These are phyloP conservation scores for Tricholoma sp. DNA, from an alignment of 768 basidiomycete genomes.

Conservation along the genomic window DNA sequence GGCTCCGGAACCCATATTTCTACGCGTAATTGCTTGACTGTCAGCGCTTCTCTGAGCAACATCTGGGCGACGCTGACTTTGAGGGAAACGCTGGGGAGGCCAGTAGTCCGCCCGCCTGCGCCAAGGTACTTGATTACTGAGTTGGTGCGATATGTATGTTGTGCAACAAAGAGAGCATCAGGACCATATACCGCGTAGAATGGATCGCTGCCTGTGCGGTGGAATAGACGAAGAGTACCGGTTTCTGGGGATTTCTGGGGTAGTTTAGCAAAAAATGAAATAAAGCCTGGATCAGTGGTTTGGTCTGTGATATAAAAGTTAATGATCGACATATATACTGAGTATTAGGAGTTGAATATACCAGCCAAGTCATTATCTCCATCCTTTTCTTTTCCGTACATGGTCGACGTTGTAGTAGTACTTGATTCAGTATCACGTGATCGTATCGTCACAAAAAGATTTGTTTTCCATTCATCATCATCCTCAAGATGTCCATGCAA, in stretches of 20 bases:
- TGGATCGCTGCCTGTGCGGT: slow-evolving; percentile 52
- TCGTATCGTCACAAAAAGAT: neutral
- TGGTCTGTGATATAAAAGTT: slow-evolving; percentile 37
- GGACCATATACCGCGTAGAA: slow-evolving; percentile 87
- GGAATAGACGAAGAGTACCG: slow-evolving; percentile 86
- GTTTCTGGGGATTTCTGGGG: slow-evolving; percentile 64
- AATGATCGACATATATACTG: neutral
- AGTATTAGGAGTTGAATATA: neutral
- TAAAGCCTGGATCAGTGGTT: slow-evolving; percentile 73
- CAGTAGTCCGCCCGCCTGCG: slow-evolving; percentile 45
- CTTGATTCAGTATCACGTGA: neutral
- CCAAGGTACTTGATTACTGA: slow-evolving; percentile 93
- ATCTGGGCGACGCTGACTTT: slow-evolving; percentile 71
- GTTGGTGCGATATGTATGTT: slow-evolving; percentile 79
- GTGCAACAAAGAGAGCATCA: slow-evolving; percentile 85
- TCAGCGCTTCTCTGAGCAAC: slow-evolving; percentile 85
- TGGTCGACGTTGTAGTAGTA: slow-evolving; percentile 35
- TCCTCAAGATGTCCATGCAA: slow-evolving; percentile 54
- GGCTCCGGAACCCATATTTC: slow-evolving; percentile 85
- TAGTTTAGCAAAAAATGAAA: slow-evolving; percentile 59
- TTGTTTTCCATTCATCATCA: no score
- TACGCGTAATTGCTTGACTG: slow-evolving; percentile 81
- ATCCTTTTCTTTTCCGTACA: slow-evolving; percentile 66
- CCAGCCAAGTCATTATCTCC: slow-evolving; percentile 25
- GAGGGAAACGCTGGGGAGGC: slow-evolving; percentile 74